phyloP scores from a whole-genome alignment of 1,284 basidiomycete species.

The Fomitopsis palustris region DNA sequence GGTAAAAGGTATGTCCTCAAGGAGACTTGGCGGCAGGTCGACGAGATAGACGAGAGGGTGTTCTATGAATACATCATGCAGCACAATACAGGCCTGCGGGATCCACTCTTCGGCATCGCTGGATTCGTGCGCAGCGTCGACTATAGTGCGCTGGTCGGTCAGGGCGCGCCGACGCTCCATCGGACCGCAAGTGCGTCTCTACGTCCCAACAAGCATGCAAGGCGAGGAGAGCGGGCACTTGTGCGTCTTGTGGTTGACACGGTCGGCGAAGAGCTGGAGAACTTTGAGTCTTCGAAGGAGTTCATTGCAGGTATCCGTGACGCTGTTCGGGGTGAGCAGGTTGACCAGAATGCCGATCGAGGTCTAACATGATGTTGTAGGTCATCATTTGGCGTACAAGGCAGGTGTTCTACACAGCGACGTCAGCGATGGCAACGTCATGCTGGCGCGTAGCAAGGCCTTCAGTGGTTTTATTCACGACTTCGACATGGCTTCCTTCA shows the following conservation, averaged over 20 bases:
- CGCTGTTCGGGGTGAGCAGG: conserved; percentile 11
- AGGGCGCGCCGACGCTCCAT: background rate
- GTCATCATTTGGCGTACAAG: background rate
- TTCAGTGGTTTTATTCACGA: conserved; percentile 13
- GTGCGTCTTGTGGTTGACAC: conserved; percentile 12
- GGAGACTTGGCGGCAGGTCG: conserved; percentile 13
- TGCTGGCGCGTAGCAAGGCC: conserved; percentile 1
- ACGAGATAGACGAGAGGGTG: background rate
- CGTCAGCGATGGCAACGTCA: conserved; percentile 12
- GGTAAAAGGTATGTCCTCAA: conserved; percentile 10
- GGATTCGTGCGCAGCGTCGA: background rate
- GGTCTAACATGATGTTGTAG: background rate
- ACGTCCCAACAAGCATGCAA: background rate
- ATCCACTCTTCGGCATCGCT: background rate
- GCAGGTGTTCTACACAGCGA: conserved; percentile 10
- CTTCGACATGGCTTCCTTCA: conserved; percentile 11
- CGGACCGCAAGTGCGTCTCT: background rate
- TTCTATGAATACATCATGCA: conserved; percentile 10
- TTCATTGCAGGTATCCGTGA: conserved; percentile 12
- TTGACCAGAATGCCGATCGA: background rate
- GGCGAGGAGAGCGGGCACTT: conserved; percentile 10
- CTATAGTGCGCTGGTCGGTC: background rate
- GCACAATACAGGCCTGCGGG: background rate
- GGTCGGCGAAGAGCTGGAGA: conserved; percentile 7
- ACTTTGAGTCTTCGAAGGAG: conserved; percentile 11